Conservation (phyloP, 2,329 filamentous ascomycete genomes). For the Penicillium sp. region DNA sequence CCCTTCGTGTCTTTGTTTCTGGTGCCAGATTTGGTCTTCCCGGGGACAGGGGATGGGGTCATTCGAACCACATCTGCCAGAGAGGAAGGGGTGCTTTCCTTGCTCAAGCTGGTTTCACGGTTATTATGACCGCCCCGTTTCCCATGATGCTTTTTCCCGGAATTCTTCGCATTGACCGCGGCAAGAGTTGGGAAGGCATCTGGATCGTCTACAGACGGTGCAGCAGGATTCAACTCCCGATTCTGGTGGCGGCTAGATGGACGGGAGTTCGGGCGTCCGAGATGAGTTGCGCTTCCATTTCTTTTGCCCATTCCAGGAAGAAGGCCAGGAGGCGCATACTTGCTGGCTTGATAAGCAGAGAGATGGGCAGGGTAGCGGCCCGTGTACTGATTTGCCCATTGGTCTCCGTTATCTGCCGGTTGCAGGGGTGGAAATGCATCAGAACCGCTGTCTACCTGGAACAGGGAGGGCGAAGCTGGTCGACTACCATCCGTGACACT, state of each 20-base stretch:
- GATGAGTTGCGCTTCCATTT: slow-evolving; percentile 51
- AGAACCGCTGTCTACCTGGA: slow-evolving; percentile 74
- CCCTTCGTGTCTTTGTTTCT: slow-evolving; percentile 62
- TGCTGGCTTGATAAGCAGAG: slow-evolving; percentile 44
- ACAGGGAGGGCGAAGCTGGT: slow-evolving; percentile 53
- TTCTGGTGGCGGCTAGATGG: slow-evolving; percentile 78
- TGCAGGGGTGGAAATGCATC: slow-evolving; percentile 80
- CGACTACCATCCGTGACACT: slow-evolving; percentile 59
- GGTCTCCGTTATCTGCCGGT: slow-evolving; percentile 58
- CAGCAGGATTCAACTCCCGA: slow-evolving; percentile 60
- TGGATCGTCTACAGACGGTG: slow-evolving; percentile 83
- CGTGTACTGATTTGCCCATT: slow-evolving; percentile 52
- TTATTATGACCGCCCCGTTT: slow-evolving; percentile 78
- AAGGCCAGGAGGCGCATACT: slow-evolving; percentile 35
- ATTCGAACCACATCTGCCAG: slow-evolving; percentile 94
- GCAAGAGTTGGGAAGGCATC: slow-evolving; percentile 92
- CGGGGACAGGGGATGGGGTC: slow-evolving; percentile 77
- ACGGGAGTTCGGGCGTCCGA: slow-evolving; percentile 71
- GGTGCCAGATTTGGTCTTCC: slow-evolving; percentile 52
- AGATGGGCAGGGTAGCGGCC: slow-evolving; percentile 46
- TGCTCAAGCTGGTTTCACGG: slow-evolving; percentile 54
- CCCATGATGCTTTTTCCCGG: slow-evolving; percentile 84
- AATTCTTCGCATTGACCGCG: slow-evolving; percentile 67
- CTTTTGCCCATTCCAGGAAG: slow-evolving; percentile 34
- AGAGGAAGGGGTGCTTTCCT: slow-evolving; percentile 70